phyloP scores from a whole-genome alignment of 805 yeast species.

The Komagataella mondaviorum region DNA sequence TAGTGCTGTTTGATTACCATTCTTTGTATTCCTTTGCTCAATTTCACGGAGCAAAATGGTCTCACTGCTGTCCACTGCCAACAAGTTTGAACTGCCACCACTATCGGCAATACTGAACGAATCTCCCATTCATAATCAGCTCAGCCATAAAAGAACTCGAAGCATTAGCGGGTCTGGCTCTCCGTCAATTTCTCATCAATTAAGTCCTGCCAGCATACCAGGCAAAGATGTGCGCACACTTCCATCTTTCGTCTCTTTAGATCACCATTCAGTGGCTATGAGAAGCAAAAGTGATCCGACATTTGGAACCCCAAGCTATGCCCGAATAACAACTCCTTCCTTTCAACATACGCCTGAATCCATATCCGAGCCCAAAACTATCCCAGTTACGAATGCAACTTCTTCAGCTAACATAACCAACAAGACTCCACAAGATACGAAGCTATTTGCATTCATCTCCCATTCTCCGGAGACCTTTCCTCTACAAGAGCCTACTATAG shows the following conservation, averaged over 20 bases:
- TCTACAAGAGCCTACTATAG: constrained; percentile 68
- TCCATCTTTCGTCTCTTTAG: not conserved
- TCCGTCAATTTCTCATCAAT: not conserved
- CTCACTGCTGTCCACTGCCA: not conserved
- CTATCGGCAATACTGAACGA: not conserved
- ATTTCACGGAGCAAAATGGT: not conserved
- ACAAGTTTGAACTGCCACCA: not conserved
- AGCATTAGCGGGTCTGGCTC: not conserved
- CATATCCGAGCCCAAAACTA: not conserved
- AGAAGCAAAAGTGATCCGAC: not conserved
- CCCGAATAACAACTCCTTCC: not conserved
- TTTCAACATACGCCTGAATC: not conserved
- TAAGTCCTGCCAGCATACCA: not conserved
- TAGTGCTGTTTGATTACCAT: not conserved
- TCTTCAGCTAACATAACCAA: not conserved
- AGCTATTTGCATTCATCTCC: constrained; percentile 74
- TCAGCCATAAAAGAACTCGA: not conserved
- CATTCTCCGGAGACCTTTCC: constrained; percentile 89
- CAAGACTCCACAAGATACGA: constrained; percentile 4
- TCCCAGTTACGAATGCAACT: not conserved
- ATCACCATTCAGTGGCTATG: not conserved
- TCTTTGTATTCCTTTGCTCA: not conserved
- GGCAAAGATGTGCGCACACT: not conserved
- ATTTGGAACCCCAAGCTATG: not conserved
- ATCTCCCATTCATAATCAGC: not conserved